Conservation (phyloP, 331 rosid species). For the Telfairia occidentalis region DNA sequence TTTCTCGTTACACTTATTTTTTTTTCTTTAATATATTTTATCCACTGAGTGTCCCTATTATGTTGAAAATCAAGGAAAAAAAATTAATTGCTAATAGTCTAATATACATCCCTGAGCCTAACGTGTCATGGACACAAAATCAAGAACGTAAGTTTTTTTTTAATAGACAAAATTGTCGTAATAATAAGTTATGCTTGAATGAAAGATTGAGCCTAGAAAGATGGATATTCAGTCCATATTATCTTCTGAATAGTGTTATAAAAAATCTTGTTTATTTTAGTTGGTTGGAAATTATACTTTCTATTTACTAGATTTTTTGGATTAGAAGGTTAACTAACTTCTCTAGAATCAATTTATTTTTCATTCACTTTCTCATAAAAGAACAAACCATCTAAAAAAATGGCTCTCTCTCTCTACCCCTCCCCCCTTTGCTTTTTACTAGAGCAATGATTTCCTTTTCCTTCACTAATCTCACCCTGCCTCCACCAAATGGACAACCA, state of each 20-base stretch:
- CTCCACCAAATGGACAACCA: too few relatives aligned
- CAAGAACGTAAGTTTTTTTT: neutral
- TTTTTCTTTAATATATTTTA: neutral
- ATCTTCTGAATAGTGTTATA: neutral
- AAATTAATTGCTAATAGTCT: neutral
- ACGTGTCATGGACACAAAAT: neutral
- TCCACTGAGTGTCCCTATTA: neutral
- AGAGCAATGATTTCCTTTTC: too few relatives aligned
- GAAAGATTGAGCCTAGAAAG: neutral
- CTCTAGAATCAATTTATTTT: conserved; percentile 20
- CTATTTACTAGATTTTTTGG: conserved; percentile 7
- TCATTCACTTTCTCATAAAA: too few relatives aligned
- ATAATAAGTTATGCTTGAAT: neutral
- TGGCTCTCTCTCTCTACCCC: too few relatives aligned
- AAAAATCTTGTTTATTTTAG: neutral
- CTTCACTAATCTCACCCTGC: too few relatives aligned
- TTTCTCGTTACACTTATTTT: neutral
- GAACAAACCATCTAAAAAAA: too few relatives aligned
- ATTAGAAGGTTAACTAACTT: conserved; percentile 10
- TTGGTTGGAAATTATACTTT: conserved; percentile 2
- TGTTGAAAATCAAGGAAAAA: neutral
- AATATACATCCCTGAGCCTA: neutral
- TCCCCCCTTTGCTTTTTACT: too few relatives aligned
- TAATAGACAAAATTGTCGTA: neutral
- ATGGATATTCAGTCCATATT: neutral